These are phyloP conservation scores for Solanum medicagineum DNA, from an alignment of 257 asterid species.

Conservation along the genomic window DNA sequence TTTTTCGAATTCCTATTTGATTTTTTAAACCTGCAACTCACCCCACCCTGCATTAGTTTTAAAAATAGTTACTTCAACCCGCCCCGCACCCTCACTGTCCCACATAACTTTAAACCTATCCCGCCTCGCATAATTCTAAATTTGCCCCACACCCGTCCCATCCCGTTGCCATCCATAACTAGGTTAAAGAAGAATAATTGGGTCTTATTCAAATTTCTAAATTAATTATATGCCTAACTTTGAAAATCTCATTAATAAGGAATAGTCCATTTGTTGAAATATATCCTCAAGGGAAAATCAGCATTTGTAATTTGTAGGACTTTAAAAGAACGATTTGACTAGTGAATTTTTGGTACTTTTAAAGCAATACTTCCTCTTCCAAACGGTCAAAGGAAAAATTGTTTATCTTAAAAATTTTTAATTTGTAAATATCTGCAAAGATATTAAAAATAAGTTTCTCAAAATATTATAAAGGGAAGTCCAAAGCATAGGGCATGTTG, in stretches of 20 bases:
- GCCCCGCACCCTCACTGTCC: no score
- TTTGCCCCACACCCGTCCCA: no score
- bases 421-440: background rate
- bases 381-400: background rate
- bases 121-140: no score
- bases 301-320: background rate
- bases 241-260: background rate
- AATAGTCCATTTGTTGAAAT: background rate
- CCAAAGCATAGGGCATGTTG: background rate
- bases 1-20: no score
- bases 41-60: no score
- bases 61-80: no score
- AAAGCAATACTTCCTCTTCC: background rate
- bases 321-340: background rate
- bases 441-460: background rate
- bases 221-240: background rate
- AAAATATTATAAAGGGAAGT: background rate
- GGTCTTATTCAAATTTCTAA: background rate
- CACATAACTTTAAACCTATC: no score
- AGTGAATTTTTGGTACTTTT: background rate
- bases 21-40: no score
- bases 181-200: background rate
- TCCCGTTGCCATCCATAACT: background rate
- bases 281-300: background rate
- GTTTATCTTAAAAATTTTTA: background rate